Conservation (phyloP, 2,329 filamentous ascomycete genomes). For the Pseudocercospora vitis region DNA sequence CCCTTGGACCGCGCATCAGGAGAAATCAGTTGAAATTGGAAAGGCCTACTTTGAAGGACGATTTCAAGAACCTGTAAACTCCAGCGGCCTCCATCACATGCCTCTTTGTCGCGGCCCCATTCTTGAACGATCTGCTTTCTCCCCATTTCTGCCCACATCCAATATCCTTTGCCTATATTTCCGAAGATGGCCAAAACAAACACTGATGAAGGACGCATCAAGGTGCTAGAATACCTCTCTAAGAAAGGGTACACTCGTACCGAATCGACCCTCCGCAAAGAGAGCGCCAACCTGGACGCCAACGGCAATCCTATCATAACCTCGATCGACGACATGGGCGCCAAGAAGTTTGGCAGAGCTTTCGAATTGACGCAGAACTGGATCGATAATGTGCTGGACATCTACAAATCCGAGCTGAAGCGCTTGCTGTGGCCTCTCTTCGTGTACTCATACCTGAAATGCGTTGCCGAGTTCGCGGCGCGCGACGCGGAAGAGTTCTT, state of each 20-base stretch:
- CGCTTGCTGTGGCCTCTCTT: constrained; percentile 92
- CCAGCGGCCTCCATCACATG: background rate
- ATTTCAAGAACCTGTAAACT: too few species aligned
- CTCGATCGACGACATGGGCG: constrained; percentile 65
- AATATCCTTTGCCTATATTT: too few species aligned
- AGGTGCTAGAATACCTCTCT: constrained; percentile 90
- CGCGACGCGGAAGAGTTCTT: constrained; percentile 75
- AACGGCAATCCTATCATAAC: constrained; percentile 73
- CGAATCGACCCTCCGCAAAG: constrained; percentile 86
- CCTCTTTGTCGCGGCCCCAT: background rate
- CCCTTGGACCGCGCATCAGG: background rate
- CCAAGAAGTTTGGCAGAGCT: constrained; percentile 73
- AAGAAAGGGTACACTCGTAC: constrained; percentile 94
- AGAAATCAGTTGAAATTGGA: too few species aligned
- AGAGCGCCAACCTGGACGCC: constrained; percentile 79
- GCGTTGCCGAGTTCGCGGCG: constrained; percentile 70
- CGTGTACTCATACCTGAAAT: constrained; percentile 84
- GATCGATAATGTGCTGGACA: constrained; percentile 87
- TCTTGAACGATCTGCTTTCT: too few species aligned
- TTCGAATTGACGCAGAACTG: constrained; percentile 60
- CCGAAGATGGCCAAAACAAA: constrained; percentile 10
- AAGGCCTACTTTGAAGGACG: too few species aligned
- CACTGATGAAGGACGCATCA: constrained; percentile 27
- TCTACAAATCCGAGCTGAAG: constrained; percentile 91
- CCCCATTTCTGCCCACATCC: too few species aligned